phyloP scores from a whole-genome alignment of 2,329 filamentous ascomycete species.

The Aspergillaceae sp. region DNA sequence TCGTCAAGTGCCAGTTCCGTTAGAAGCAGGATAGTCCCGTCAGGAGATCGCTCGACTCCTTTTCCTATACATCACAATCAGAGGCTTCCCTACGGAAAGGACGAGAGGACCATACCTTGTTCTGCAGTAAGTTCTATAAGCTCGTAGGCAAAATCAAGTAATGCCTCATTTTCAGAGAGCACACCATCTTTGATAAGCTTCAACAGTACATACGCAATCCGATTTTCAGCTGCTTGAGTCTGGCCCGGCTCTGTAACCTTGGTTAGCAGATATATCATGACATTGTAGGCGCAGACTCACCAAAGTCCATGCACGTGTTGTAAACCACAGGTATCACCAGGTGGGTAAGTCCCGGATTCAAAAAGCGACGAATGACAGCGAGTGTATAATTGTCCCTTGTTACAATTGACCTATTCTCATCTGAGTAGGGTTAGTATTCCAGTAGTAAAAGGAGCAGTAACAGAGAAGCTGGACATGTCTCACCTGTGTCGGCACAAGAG shows the following conservation, averaged over 20 bases:
- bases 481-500: slow-evolving; percentile 38
- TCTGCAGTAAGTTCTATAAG: slow-evolving; percentile 32
- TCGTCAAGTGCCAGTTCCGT: slow-evolving; percentile 24
- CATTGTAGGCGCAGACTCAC: slow-evolving; percentile 14
- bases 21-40: slow-evolving; percentile 27
- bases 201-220: slow-evolving; percentile 29
- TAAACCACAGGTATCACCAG: slow-evolving; percentile 38
- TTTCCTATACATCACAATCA: slow-evolving; percentile 15
- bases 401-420: slow-evolving; percentile 35
- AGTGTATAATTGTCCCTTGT: slow-evolving; percentile 32
- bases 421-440: slow-evolving; percentile 16
- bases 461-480: slow-evolving; percentile 1
- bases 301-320: slow-evolving; percentile 39
- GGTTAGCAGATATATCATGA: slow-evolving; percentile 10
- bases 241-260: slow-evolving; percentile 30
- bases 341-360: slow-evolving; percentile 27
- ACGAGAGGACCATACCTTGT: slow-evolving; percentile 24
- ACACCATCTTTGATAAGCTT: slow-evolving; percentile 25
- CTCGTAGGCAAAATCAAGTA: slow-evolving; percentile 32
- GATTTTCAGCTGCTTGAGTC: slow-evolving; percentile 28
- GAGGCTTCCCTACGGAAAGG: not conserved
- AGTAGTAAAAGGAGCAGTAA: no score
- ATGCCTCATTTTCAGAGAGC: slow-evolving; percentile 23
- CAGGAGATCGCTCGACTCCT: slow-evolving; percentile 26
- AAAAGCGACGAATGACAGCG: slow-evolving; percentile 29